Evolutionary conservation across 2,329 filamentous ascomycete species (phyloP), one percentile per base, ranked within the genome.

Genomic region (Ampelomyces quisqualis): DNA sequence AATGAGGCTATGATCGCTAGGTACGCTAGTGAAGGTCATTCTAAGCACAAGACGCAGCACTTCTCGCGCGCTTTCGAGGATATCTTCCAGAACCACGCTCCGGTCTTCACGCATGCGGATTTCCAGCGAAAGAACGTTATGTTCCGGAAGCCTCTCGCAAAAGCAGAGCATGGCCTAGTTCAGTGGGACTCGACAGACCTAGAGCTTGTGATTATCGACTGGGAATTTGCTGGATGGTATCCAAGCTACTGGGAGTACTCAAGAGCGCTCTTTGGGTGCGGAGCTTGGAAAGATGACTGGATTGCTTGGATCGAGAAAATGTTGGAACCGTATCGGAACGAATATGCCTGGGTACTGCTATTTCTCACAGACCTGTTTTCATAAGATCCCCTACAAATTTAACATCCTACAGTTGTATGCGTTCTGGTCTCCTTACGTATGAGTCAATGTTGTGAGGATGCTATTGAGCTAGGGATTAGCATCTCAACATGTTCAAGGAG

Each of bases 231-330:
- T 14, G 67, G 67, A 21, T 71, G 64, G 67, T 68, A 67, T 47
- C 68, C 67, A 17, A 58, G 40, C 14, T 71, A 71, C 48, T 72
- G 65, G 69, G 70, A 71, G 50, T 71, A 70, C 50, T 60, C 64
- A 19, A 62, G 57, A 41, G 62, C 69, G 28, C 49, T 66, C 40
- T 62, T 58, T 51, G 53, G 51, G 28, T 61, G 57, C 34, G 59
- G 61, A 31, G 34, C 45, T 43, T 70, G 63, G 59, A 48, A 58
- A 34, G 62, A 67, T 58, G 61, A 69, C 42, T 69, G 63, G 64
- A 45, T 46, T 43, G 27, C 49, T 33, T 68, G 58, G 58, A 40
- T 69, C 29, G 54, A 57, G 11, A 48, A 53, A 31, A 58, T 58
- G 19, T 28, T 70, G 35, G 54, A 62, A 28, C 56, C 56, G 7